Evolutionary conservation across 2,329 filamentous ascomycete genomes (phyloP).

Genomic region (Microdochium trichocladiopsis): DNA sequence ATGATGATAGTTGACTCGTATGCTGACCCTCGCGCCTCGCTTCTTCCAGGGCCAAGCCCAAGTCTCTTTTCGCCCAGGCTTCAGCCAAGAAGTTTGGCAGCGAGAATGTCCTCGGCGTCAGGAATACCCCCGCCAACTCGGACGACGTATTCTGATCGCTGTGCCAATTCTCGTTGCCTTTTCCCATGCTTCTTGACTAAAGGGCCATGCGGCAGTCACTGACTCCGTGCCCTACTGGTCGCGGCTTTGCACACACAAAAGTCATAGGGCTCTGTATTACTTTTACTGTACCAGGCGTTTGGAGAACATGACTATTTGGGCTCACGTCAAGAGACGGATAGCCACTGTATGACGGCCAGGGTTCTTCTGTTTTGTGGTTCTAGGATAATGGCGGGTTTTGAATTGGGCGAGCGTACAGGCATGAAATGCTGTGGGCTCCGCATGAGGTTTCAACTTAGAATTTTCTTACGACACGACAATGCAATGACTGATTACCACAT

Average conservation of each 20-base stretch:
- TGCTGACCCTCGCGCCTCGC: background rate
- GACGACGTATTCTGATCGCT: constrained; percentile 1
- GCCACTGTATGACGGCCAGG: too few relatives aligned
- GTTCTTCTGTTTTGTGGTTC: too few relatives aligned
- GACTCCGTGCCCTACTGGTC: too few relatives aligned
- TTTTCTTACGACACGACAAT: constrained; percentile 11
- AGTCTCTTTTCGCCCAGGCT: constrained; percentile 60
- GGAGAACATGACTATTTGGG: background rate
- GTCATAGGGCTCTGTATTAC: too few relatives aligned
- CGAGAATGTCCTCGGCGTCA: constrained; percentile 31
- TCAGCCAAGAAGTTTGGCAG: constrained; percentile 54
- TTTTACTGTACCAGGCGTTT: too few relatives aligned
- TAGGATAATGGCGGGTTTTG: background rate
- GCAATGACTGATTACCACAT: constrained; percentile 11
- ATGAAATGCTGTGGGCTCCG: too few relatives aligned
- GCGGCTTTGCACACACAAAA: too few relatives aligned
- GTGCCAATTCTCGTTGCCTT: constrained; percentile 3
- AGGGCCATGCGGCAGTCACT: background rate
- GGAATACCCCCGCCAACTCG: constrained; percentile 8
- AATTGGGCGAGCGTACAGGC: too few relatives aligned
- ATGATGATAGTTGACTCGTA: background rate
- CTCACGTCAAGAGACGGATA: too few relatives aligned
- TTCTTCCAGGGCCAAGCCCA: constrained; percentile 50
- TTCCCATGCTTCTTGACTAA: background rate
- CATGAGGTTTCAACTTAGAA: too few relatives aligned